phyloP scores from a whole-genome alignment of 2,329 filamentous ascomycete genomes.

The Xylaria sp. region DNA sequence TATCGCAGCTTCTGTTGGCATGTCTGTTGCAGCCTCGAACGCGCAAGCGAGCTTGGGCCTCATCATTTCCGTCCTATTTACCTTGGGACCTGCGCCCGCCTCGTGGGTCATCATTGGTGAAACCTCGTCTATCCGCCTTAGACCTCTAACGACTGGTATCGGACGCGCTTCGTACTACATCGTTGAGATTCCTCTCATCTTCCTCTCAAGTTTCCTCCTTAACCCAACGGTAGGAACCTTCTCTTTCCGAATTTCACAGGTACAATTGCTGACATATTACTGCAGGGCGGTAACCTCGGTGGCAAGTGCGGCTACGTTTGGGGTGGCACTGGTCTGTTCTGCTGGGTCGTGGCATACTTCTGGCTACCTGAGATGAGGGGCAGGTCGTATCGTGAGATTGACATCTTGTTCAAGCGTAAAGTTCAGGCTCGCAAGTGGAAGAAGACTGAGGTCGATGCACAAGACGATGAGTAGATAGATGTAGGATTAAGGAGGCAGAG shows the following conservation, averaged over 20 bases:
- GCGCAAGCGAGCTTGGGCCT: constrained; percentile 72
- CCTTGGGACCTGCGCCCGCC: constrained; percentile 69
- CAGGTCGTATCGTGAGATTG: constrained; percentile 70
- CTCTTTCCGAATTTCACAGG: background rate
- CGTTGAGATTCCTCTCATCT: constrained; percentile 74
- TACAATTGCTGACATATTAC: constrained; percentile 20
- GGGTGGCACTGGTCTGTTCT: constrained; percentile 68
- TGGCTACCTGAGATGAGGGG: constrained; percentile 67
- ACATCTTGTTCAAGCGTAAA: constrained; percentile 67
- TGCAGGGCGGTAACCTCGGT: constrained; percentile 55
- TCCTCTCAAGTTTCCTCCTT: constrained; percentile 70
- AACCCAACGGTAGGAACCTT: constrained; percentile 56
- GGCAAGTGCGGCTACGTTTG: constrained; percentile 70
- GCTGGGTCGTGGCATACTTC: constrained; percentile 61
- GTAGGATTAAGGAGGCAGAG: background rate
- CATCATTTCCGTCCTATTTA: constrained; percentile 74
- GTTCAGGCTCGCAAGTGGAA: constrained; percentile 66
- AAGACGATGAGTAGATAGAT: constrained; percentile 66
- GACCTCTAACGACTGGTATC: constrained; percentile 73
- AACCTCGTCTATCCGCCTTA: constrained; percentile 72
- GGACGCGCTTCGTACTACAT: constrained; percentile 73
- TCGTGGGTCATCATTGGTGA: constrained; percentile 76
- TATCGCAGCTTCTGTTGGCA: constrained; percentile 65
- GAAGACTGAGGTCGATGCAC: constrained; percentile 65
- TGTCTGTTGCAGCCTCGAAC: constrained; percentile 54